Evolutionary conservation across 225 moss, liverwort and hornwort species (phyloP).

Genomic region (Climacium dendroides): DNA sequence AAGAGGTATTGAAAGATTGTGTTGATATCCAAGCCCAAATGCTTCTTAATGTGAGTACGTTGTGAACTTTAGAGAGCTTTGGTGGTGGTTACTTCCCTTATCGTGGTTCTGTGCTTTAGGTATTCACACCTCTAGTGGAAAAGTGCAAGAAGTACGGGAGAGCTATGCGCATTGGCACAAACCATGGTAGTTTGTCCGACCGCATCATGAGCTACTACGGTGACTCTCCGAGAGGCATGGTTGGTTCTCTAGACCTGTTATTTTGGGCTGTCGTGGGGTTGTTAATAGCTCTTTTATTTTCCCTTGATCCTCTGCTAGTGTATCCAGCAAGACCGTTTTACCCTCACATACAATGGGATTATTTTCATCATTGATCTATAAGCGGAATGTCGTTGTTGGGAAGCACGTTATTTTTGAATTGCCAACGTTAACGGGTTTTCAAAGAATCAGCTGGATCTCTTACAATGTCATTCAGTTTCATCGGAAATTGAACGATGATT

Average conservation of each 20-base stretch:
- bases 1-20: conserved; percentile 40
- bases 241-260: conserved; percentile 2
- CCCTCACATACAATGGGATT: background rate
- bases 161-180: conserved; percentile 90
- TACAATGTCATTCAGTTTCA: background rate
- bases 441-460: background rate
- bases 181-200: conserved; percentile 95
- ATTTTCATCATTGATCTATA: background rate
- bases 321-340: background rate
- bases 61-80: background rate
- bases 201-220: conserved; percentile 99
- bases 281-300: background rate
- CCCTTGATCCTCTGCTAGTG: background rate
- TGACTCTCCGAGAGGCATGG: conserved; percentile 97
- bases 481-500: background rate
- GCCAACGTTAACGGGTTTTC: background rate
- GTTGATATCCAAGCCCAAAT: background rate
- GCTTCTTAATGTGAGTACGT: background rate
- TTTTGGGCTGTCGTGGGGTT: background rate
- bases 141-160: conserved; percentile 94
- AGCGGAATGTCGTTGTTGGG: background rate
- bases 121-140: conserved; percentile 76
- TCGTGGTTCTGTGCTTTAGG: conserved; percentile 13
- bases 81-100: background rate
- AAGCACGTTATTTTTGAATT: background rate